Conservation (phyloP, 495 filamentous ascomycete genomes). For the Hypoxylon fuscum region DNA sequence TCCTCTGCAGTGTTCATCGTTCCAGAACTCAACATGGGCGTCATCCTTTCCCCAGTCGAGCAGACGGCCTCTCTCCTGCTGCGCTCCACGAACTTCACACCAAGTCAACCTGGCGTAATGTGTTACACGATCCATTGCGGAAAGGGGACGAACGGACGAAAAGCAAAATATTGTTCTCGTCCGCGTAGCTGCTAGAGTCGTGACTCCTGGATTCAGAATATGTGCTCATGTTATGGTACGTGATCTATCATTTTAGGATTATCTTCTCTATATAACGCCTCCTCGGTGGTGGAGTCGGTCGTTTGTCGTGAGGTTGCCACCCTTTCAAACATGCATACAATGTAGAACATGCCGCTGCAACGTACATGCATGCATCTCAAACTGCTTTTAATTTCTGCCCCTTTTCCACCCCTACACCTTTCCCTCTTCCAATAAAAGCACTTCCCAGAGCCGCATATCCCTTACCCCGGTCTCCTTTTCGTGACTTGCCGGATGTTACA, state of each 20-base stretch:
- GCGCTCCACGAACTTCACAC: constrained; percentile 1
- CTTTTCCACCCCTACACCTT: neutral
- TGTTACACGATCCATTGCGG: constrained; percentile 1
- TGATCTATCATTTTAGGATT: constrained; percentile 29
- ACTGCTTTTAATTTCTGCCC: neutral
- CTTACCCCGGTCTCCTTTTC: constrained; percentile 10
- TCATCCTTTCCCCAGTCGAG: constrained; percentile 1
- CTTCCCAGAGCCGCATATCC: neutral
- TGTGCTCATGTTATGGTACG: constrained; percentile 32
- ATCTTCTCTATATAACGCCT: constrained; percentile 2
- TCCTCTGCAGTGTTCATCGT: neutral
- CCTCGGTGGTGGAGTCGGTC: constrained; percentile 8
- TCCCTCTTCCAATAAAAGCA: constrained; percentile 1
- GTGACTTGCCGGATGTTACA: constrained; percentile 26
- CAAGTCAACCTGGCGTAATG: neutral
- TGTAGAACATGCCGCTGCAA: constrained; percentile 20
- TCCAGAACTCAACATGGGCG: neutral
- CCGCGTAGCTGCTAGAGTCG: neutral
- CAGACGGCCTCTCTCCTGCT: too few relatives aligned
- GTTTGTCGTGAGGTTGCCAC: constrained; percentile 5
- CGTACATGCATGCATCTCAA: constrained; percentile 19
- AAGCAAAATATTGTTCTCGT: neutral
- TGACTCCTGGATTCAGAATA: constrained; percentile 10
- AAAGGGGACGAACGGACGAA: constrained; percentile 6
- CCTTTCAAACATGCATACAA: constrained; percentile 23